phyloP scores from a whole-genome alignment of 345 rosid genomes.

The Lumnitzera littorea region DNA sequence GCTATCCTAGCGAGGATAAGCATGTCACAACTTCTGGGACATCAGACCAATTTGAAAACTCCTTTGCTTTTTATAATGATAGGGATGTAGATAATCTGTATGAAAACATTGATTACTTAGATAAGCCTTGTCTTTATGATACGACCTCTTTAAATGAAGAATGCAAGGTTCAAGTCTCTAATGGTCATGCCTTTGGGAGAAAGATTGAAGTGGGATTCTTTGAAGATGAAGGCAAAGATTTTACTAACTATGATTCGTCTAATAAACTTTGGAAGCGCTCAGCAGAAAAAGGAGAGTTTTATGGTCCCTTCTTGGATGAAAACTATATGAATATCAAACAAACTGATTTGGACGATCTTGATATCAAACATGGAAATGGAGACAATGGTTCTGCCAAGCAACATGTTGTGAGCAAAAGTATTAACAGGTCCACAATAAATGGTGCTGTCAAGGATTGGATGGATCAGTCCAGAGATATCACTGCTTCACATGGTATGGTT shows the following conservation, averaged over 20 bases:
- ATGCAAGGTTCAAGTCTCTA: constrained; percentile 11
- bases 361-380: not conserved
- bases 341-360: not conserved
- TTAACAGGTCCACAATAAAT: not conserved
- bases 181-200: constrained; percentile 24
- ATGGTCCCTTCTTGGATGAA: constrained; percentile 1
- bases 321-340: constrained; percentile 2
- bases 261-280: constrained; percentile 15
- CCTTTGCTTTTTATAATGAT: constrained; percentile 22
- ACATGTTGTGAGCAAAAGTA: not conserved
- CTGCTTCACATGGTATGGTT: not conserved
- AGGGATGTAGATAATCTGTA: constrained; percentile 36
- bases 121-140: constrained; percentile 41
- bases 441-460: not conserved
- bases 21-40: constrained; percentile 43
- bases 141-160: constrained; percentile 12
- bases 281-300: constrained; percentile 10
- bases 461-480: constrained; percentile 2
- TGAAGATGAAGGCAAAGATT: constrained; percentile 9
- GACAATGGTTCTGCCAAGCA: constrained; percentile 4
- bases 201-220: constrained; percentile 8
- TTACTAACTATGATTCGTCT: constrained; percentile 11
- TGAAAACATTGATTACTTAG: constrained; percentile 35
- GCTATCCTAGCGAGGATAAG: constrained; percentile 72
- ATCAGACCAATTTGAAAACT: constrained; percentile 29